These are phyloP conservation scores for Phytopythium kandeliae DNA, from an alignment of 352 stramenopile genomes.

Conservation along the genomic window DNA sequence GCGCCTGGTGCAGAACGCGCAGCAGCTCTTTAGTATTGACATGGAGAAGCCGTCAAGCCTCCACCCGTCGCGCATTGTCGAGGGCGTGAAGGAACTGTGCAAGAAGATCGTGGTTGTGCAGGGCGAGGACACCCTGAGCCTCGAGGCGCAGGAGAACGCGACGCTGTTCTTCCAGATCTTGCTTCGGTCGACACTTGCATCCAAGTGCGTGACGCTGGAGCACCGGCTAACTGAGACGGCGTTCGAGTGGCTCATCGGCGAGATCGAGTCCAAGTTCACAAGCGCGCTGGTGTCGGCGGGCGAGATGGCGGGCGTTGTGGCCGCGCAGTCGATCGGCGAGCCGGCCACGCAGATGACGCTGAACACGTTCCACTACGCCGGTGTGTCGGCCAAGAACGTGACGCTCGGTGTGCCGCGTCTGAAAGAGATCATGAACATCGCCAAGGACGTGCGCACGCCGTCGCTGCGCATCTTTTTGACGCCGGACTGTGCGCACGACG, in stretches of 20 bases:
- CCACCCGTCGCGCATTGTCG: slow-evolving; percentile 86
- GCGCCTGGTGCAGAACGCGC: slow-evolving; percentile 96
- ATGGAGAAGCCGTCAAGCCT: slow-evolving; percentile 91
- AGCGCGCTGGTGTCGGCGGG: slow-evolving; percentile 93
- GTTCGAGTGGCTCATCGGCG: slow-evolving; percentile 93
- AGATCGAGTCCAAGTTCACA: slow-evolving; percentile 97
- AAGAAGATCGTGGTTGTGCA: slow-evolving; percentile 95
- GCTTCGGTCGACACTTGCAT: slow-evolving; percentile 93
- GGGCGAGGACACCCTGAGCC: slow-evolving; percentile 92
- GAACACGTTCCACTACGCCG: slow-evolving; percentile 99
- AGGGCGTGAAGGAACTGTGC: slow-evolving; percentile 91
- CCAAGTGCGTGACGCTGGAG: slow-evolving; percentile 95
- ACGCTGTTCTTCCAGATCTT: slow-evolving; percentile 98
- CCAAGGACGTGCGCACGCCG: slow-evolving; percentile 97
- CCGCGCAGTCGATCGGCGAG: slow-evolving; percentile 98
- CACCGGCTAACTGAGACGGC: slow-evolving; percentile 95
- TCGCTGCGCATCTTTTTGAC: slow-evolving; percentile 95
- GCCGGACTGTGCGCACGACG: slow-evolving; percentile 82
- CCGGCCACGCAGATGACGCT: slow-evolving; percentile 99
- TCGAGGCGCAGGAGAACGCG: slow-evolving; percentile 97
- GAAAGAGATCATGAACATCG: slow-evolving; percentile 99
- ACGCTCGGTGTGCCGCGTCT: slow-evolving; percentile 98
- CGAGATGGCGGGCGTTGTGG: slow-evolving; percentile 98
- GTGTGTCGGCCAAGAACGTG: slow-evolving; percentile 99
- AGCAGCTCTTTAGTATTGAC: slow-evolving; percentile 93